These are phyloP conservation scores for Pyronema omphalodes DNA, from an alignment of 495 filamentous ascomycete species.

Conservation along the genomic window DNA sequence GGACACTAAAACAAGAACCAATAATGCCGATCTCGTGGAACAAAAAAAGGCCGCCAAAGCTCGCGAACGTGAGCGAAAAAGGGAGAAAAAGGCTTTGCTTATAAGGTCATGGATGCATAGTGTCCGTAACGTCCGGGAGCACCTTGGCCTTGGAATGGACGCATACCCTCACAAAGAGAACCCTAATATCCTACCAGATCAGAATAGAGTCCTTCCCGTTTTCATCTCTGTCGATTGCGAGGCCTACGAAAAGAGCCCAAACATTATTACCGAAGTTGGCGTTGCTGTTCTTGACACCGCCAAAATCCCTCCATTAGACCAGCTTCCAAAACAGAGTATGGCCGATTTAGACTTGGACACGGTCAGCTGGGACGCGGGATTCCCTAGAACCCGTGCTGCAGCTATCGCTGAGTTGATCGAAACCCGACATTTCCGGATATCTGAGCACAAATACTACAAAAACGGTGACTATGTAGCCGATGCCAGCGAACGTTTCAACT, in stretches of 20 bases:
- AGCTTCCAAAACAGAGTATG: constrained; percentile 7
- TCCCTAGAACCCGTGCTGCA: constrained; percentile 35
- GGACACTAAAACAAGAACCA: constrained; percentile 5
- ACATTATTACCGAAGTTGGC: constrained; percentile 65
- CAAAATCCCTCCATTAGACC: constrained; percentile 26
- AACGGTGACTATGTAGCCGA: constrained; percentile 51
- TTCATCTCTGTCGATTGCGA: constrained; percentile 74
- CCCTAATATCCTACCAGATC: neutral
- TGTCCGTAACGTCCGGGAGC: constrained; percentile 11
- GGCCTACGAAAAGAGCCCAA: constrained; percentile 46
- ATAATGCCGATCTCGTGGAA: neutral
- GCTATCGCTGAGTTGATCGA: constrained; percentile 34
- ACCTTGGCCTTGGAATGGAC: constrained; percentile 10
- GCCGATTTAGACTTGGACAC: constrained; percentile 17
- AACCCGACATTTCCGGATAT: constrained; percentile 56
- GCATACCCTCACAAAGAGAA: neutral
- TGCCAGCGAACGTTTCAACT: constrained; percentile 56
- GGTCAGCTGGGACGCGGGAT: constrained; percentile 38
- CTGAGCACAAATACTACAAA: constrained; percentile 41
- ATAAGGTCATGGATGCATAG: constrained; percentile 14
- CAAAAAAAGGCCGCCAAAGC: neutral
- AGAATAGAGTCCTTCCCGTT: constrained; percentile 24
- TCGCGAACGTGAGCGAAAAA: neutral
- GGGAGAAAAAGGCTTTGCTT: neutral
- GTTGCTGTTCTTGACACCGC: constrained; percentile 63